phyloP scores from a whole-genome alignment of 257 asterid genomes.

The Hygrophila difformis region DNA sequence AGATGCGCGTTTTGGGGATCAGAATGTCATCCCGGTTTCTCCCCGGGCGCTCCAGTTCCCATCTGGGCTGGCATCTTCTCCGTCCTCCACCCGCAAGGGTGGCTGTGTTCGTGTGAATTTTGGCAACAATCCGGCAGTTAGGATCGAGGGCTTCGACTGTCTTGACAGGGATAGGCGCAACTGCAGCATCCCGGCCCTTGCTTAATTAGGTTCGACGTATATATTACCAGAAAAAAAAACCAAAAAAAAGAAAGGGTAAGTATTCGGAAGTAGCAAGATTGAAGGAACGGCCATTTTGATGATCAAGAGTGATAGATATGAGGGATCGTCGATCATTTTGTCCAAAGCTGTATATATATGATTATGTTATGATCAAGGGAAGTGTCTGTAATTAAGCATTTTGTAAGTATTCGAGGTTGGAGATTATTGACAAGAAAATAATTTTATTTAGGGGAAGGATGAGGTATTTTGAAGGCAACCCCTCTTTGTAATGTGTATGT shows the following conservation, averaged over 20 bases:
- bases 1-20: constrained; percentile 77
- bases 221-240: too few relatives aligned
- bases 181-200: constrained; percentile 95
- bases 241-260: too few relatives aligned
- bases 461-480: constrained; percentile 9
- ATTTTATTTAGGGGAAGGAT: too few relatives aligned
- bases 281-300: constrained; percentile 27
- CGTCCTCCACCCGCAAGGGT: constrained; percentile 55
- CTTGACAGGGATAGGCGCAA: constrained; percentile 85
- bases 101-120: constrained; percentile 80
- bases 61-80: constrained; percentile 47
- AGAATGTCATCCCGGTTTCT: constrained; percentile 43
- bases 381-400: constrained; percentile 41
- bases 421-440: constrained; percentile 27
- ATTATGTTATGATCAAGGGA: too few relatives aligned
- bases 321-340: constrained; percentile 32
- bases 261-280: constrained; percentile 16
- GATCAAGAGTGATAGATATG: constrained; percentile 30
- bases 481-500: constrained; percentile 50
- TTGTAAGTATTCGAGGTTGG: constrained; percentile 39
- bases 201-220: constrained; percentile 36
- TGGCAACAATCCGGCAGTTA: constrained; percentile 89
- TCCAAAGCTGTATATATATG: constrained; percentile 46
- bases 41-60: constrained; percentile 56
- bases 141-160: constrained; percentile 96